Evolutionary conservation across 2,329 filamentous ascomycete species (phyloP).

Genomic region (Incumbomyces delicatus): DNA sequence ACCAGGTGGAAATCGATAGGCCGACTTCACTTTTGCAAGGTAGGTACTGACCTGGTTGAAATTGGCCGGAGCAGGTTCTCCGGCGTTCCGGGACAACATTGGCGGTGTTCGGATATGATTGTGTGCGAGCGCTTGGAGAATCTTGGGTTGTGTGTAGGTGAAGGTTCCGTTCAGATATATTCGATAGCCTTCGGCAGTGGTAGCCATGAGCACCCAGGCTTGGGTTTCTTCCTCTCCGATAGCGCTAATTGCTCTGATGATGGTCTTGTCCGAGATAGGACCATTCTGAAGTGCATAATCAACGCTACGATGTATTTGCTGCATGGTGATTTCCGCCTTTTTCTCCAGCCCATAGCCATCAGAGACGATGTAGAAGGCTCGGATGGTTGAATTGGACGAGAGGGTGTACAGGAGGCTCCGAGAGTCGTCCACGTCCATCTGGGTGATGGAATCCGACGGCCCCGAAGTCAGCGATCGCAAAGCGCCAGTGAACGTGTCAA

Average conservation of each 20-base stretch:
- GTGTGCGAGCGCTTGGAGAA: constrained; percentile 94
- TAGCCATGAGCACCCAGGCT: constrained; percentile 64
- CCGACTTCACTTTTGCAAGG: constrained; percentile 31
- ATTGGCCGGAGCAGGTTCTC: constrained; percentile 30
- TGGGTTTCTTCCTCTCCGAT: constrained; percentile 70
- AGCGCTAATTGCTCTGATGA: constrained; percentile 51
- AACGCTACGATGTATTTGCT: not conserved
- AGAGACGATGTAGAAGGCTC: constrained; percentile 77
- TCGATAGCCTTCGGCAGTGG: constrained; percentile 81
- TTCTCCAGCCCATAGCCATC: constrained; percentile 26
- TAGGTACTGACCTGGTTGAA: constrained; percentile 40
- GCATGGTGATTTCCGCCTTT: constrained; percentile 1
- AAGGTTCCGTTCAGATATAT: constrained; percentile 81
- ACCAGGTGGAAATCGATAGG: constrained; percentile 63
- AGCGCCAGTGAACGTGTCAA: constrained; percentile 51
- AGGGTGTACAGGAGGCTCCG: constrained; percentile 84
- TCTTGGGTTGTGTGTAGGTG: constrained; percentile 51
- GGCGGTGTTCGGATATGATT: constrained; percentile 94
- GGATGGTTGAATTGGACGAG: constrained; percentile 77
- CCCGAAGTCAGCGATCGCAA: constrained; percentile 12
- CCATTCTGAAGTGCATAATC: not conserved
- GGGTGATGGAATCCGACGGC: constrained; percentile 47
- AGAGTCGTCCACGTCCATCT: constrained; percentile 82
- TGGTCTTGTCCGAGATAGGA: not conserved
- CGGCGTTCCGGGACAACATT: constrained; percentile 21